Base-by-base conservation (phyloP, 805 yeast species). In the Candida anglica region DNA sequence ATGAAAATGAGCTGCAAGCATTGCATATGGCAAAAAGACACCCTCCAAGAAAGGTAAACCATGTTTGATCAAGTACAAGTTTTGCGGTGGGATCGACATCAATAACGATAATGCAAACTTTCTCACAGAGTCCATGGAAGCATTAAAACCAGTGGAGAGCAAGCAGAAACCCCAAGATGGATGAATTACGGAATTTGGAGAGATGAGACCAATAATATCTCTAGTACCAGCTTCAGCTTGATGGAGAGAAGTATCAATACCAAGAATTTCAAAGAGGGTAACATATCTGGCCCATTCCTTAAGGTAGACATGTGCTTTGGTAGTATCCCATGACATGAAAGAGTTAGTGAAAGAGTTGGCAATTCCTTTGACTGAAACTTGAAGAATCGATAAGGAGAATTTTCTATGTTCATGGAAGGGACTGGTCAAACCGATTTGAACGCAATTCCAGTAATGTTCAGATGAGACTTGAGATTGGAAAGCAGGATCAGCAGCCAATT, bases 191-290 rank as follows among this genome's bases (percentile, higher is more conserved):
- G 85, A 74, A 2, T 54, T 41, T 3, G 73, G 69, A 0, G 69
- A 58, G 16, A 86, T 64, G 10, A 85, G 53, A 1, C 59, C 60
- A 2, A 76, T 52, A 28, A 88, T 73, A 46, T 86, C 95, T 6
- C 60, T 59, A 1, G 72, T 57, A 0, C 93, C 91, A 9, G 86
- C 95, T 44, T 80, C 79, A 0, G 89, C 78, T 56, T 89, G 96
- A 46, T 89, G 88, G 46, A 86, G 59, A 0, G 96, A 84, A 0
- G 96, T 78, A 52, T 88, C 96, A 25, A 88, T 71, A 1, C 87
- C 93, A 18, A 86, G 60, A 30, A 88, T 83, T 49, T 88, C 96
- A 47, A 76, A 82, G 10, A 88, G 58, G 0, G 95, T 85, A 18
- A 77, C 66, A 47, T 69, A 88, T 38, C 85, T 70, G 27, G 75